Evolutionary conservation across 306 rosid genomes (phyloP).

Genomic region (Prunus mume): DNA sequence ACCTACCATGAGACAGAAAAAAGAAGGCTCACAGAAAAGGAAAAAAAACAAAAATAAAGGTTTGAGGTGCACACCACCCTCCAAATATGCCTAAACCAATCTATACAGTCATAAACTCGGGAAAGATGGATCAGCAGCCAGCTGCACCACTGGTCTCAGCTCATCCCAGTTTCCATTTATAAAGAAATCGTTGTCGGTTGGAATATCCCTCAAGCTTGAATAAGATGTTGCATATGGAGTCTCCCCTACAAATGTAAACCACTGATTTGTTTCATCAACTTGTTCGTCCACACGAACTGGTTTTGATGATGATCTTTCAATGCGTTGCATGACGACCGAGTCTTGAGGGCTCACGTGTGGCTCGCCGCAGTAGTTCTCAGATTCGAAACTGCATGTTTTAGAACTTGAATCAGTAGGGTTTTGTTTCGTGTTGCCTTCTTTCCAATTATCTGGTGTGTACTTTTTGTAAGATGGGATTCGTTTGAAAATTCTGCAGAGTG

Average conservation of each 20-base stretch:
- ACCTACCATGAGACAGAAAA: neutral
- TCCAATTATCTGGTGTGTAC: constrained; percentile 37
- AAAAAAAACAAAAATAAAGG: neutral
- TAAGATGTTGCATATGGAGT: constrained; percentile 30
- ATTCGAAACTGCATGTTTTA: constrained; percentile 56
- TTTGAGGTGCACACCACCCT: neutral
- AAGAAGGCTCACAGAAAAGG: neutral
- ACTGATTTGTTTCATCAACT: constrained; percentile 18
- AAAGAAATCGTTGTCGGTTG: constrained; percentile 36
- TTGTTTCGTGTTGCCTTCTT: constrained; percentile 22
- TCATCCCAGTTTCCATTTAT: constrained; percentile 67
- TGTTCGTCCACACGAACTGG: constrained; percentile 18
- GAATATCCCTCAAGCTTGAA: constrained; percentile 42
- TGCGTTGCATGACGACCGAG: constrained; percentile 30
- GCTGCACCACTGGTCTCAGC: constrained; percentile 58
- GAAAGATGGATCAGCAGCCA: constrained; percentile 46
- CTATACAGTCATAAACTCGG: constrained; percentile 37
- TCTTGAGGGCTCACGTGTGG: constrained; percentile 31
- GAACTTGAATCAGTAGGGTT: constrained; percentile 41
- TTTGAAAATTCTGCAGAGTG: constrained; percentile 80
- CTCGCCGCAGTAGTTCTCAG: constrained; percentile 34
- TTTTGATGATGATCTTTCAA: constrained; percentile 28
- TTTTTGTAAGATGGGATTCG: constrained; percentile 60
- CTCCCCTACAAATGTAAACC: constrained; percentile 19
- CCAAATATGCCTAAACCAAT: neutral